These are phyloP conservation scores for Penicillium sp. DNA, from an alignment of 2,329 filamentous ascomycete species.

Conservation along the genomic window DNA sequence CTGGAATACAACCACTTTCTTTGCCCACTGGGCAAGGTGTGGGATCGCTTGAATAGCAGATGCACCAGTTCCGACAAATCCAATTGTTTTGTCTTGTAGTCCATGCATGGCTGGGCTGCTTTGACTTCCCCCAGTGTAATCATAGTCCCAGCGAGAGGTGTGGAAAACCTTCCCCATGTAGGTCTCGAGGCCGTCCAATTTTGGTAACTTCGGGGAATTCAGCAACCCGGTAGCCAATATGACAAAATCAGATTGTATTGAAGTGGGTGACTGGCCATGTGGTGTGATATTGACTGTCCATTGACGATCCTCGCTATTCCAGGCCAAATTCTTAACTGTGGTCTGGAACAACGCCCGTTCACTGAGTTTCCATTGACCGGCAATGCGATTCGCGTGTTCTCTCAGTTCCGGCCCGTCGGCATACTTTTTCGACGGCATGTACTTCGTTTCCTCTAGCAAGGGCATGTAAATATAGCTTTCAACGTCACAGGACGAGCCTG, in stretches of 20 bases:
- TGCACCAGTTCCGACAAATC: conserved; percentile 47
- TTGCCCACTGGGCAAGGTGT: conserved; percentile 34
- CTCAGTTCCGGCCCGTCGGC: conserved; percentile 48
- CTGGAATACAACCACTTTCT: conserved; percentile 43
- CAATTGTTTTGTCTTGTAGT: conserved; percentile 43
- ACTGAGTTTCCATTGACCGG: conserved; percentile 45
- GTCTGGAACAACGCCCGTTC: conserved; percentile 50
- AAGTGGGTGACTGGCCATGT: conserved; percentile 22
- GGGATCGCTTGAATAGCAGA: conserved; percentile 45
- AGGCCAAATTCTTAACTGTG: conserved; percentile 42
- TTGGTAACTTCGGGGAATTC: conserved; percentile 22
- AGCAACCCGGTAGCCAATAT: conserved; percentile 33
- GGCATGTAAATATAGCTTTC: conserved; percentile 62
- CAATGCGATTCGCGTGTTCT: conserved; percentile 47
- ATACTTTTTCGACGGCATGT: conserved; percentile 55
- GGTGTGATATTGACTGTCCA: conserved; percentile 32
- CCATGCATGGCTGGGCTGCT: conserved; percentile 44
- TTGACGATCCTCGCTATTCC: conserved; percentile 44
- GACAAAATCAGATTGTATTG: conserved; percentile 40
- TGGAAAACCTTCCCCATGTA: conserved; percentile 27
- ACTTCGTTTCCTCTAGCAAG: conserved; percentile 59
- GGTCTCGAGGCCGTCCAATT: conserved; percentile 16
- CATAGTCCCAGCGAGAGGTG: conserved; percentile 28
- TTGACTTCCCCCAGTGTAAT: conserved; percentile 39
- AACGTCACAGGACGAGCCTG: conserved; percentile 55